Percentiles rank a stretch among this genome's conserved stretches.
These are phyloP conservation scores for Mimosa pudica DNA, from an alignment of 306 rosid genomes.

Conservation along the genomic window DNA sequence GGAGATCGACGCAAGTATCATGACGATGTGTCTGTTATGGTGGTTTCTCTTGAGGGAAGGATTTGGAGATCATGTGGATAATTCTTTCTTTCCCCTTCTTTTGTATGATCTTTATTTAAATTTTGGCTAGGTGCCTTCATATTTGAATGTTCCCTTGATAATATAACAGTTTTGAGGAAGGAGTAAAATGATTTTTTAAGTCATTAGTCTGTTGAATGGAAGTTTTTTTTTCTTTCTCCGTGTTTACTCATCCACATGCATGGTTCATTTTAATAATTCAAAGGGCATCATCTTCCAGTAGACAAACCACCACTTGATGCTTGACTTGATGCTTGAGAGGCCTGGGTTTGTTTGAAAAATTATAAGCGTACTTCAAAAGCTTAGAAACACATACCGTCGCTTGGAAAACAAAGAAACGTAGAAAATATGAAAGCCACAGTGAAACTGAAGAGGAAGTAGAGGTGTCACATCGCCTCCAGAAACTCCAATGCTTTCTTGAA, in stretches of 20 bases:
- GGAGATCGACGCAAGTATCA: constrained; percentile 71
- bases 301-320: background rate
- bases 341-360: background rate
- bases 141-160: constrained; percentile 47
- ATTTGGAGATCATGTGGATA: constrained; percentile 71
- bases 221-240: background rate
- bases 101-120: constrained; percentile 21
- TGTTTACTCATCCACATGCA: background rate
- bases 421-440: constrained; percentile 8
- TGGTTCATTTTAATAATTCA: background rate
- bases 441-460: constrained; percentile 22
- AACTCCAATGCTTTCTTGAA: constrained; percentile 7
- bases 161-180: constrained; percentile 53
- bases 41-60: constrained; percentile 68
- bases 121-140: constrained; percentile 43
- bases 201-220: constrained; percentile 28
- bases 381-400: background rate
- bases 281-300: background rate
- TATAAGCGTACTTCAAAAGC: too few relatives aligned
- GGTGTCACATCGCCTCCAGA: background rate
- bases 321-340: background rate
- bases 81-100: background rate
- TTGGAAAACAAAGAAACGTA: background rate
- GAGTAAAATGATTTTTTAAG: constrained; percentile 45
- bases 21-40: constrained; percentile 69